phyloP scores from a whole-genome alignment of 768 basidiomycete species.

The Trametes gibbosa region DNA sequence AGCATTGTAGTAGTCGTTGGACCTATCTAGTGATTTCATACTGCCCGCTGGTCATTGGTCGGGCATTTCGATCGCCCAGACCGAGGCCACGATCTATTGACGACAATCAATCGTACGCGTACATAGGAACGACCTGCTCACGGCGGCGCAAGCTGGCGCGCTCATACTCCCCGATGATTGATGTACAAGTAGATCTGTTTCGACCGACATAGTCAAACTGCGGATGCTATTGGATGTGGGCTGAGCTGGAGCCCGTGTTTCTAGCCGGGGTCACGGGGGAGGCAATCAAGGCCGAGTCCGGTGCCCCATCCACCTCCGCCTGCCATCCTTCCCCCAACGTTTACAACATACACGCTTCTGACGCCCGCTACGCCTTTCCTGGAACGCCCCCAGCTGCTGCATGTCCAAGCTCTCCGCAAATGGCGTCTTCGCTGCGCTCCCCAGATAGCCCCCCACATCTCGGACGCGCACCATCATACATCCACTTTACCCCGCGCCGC shows the following conservation, averaged over 20 bases:
- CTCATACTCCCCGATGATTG: neutral
- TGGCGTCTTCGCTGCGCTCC: constrained; percentile 18
- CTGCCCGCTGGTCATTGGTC: neutral
- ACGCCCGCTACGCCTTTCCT: constrained; percentile 2
- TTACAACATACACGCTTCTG: neutral
- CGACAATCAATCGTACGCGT: no score
- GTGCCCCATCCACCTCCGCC: neutral
- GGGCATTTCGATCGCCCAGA: neutral
- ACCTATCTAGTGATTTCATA: constrained; percentile 19
- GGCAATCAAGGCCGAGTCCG: neutral
- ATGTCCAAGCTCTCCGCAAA: neutral
- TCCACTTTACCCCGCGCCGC: constrained; percentile 50
- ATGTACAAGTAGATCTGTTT: neutral
- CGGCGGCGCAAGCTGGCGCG: no score
- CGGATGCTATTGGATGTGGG: neutral
- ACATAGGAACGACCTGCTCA: no score
- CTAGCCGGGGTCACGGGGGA: neutral
- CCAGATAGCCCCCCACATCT: constrained; percentile 18
- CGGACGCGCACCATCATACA: constrained; percentile 36
- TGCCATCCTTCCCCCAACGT: neutral
- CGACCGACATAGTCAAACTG: no score
- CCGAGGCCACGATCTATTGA: neutral
- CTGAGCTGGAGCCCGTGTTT: neutral
- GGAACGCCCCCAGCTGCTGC: neutral
- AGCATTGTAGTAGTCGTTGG: constrained; percentile 22